A percentile compares a stretch with the other conserved stretches of the same genome.
phyloP scores from a whole-genome alignment of 176 grass and related monocot species.

The Aegilops sharonensis region DNA sequence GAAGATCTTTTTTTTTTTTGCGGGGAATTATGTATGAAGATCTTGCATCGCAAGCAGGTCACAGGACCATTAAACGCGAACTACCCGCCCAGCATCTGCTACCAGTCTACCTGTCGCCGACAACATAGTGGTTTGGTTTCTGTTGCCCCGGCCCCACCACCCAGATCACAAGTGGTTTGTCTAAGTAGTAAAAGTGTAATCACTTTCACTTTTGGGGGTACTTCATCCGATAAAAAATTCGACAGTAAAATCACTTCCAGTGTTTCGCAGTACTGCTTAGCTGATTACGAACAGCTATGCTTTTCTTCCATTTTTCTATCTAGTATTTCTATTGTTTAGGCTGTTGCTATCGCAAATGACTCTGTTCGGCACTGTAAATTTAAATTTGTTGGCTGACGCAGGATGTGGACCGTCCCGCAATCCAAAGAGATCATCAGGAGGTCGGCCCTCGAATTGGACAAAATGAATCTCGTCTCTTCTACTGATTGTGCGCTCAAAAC shows the following conservation, averaged over 20 bases:
- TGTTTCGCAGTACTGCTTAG: not conserved
- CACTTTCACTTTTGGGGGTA: not conserved
- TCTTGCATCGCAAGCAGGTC: conserved; percentile 29
- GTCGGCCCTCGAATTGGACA: conserved; percentile 40
- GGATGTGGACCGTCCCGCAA: conserved; percentile 95
- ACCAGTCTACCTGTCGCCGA: conserved; percentile 31
- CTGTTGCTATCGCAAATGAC: not conserved
- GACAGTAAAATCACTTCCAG: not conserved
- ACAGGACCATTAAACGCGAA: conserved; percentile 1
- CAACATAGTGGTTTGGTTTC: conserved; percentile 25
- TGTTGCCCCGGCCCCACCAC: not conserved
- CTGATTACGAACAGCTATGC: not conserved
- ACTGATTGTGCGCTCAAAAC: conserved; percentile 52
- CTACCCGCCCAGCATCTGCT: not conserved
- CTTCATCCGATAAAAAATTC: not conserved
- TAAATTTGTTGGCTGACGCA: conserved; percentile 12
- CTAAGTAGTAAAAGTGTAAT: not conserved
- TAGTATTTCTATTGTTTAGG: not conserved
- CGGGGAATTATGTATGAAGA: conserved; percentile 19
- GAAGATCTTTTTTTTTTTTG: conserved; percentile 21
- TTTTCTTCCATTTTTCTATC: not conserved
- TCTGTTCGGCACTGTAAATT: not conserved
- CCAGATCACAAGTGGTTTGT: not conserved
- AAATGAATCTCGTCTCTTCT: conserved; percentile 53
- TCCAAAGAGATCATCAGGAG: conserved; percentile 71